Evolutionary conservation across 2,329 filamentous ascomycete species (phyloP), one percentile per base, ranked within the genome.

Genomic region (Rhynchosporium graminicola): DNA sequence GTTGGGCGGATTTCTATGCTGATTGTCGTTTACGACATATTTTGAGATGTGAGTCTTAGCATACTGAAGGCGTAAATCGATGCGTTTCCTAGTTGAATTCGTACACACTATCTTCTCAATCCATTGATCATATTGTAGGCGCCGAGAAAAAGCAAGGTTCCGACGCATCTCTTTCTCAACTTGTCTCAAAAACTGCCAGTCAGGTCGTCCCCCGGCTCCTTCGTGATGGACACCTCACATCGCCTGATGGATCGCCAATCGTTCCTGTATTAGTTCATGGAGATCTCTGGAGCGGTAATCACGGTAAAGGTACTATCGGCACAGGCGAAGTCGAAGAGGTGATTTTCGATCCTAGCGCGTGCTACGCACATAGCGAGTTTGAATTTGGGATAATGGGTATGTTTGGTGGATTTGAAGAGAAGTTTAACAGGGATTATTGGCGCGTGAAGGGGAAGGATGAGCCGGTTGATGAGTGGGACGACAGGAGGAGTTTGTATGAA

Each of bases 341-440:
- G 0, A 85, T 96, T 0, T 97, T 87, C 72, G 94, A 97, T 73
- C 87, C 92, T 0, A 89, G 88, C 2, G 83, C 86, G 47, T 90
- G 89, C 66, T 97, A 96, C 72, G 91, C 88, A 1, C 93, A 97
- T 74, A 89, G 83, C 1, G 94, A 98, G 78, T 97, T 88, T 75
- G 94, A 97, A 69, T 78, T 96, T 58, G 94, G 94, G 0, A 97
- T 96, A 68, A 97, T 97, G 92, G 85, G 83, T 57, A 96, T 97
- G 92, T 98, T 97, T 81, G 93, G 93, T 0, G 94, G 94, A 0
- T 97, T 96, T 75, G 87, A 87, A 0, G 70, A 75, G 0, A 75
- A 72, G 0, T 96, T 97, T 71, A 87, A 90, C 80, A 82, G 82
- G 38, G 91, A 95, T 73, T 98, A 97, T 74, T 85, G 90, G 74